Evolutionary conservation across 306 rosid genomes (phyloP).

Genomic region (Cyclanthera cordifolia): DNA sequence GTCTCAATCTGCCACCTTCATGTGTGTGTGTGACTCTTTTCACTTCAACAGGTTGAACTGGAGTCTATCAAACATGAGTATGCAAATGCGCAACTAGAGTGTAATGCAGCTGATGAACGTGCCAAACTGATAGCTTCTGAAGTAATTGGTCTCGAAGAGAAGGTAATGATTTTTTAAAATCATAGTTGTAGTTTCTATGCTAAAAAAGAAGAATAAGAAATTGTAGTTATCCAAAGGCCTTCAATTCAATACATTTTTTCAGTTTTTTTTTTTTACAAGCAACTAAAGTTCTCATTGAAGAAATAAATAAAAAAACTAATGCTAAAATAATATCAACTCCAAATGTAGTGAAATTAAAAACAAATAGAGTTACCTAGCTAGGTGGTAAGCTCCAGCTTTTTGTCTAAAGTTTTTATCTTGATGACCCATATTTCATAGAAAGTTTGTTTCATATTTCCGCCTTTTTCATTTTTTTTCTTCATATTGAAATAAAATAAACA

Average conservation of each 20-base stretch:
- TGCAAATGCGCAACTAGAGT: conserved; percentile 73
- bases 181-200: background rate
- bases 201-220: background rate
- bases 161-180: conserved; percentile 40
- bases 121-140: conserved; percentile 95
- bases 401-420: too few species aligned
- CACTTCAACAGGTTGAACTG: conserved; percentile 52
- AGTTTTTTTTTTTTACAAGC: too few species aligned
- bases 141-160: conserved; percentile 92
- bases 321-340: too few species aligned
- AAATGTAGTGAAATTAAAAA: too few species aligned
- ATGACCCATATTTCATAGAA: too few species aligned
- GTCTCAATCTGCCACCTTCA: background rate
- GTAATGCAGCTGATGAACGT: conserved; percentile 94
- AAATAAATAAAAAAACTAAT: too few species aligned
- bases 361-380: too few species aligned
- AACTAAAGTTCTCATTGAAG: too few species aligned
- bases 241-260: background rate
- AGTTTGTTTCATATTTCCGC: too few species aligned
- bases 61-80: conserved; percentile 60
- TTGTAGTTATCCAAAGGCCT: background rate
- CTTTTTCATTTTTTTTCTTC: background rate
- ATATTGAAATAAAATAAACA: background rate
- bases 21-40: conserved; percentile 15
- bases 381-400: too few species aligned